Conservation (phyloP, 2,329 filamentous ascomycete genomes). For the Botryotinia narcissicola region DNA sequence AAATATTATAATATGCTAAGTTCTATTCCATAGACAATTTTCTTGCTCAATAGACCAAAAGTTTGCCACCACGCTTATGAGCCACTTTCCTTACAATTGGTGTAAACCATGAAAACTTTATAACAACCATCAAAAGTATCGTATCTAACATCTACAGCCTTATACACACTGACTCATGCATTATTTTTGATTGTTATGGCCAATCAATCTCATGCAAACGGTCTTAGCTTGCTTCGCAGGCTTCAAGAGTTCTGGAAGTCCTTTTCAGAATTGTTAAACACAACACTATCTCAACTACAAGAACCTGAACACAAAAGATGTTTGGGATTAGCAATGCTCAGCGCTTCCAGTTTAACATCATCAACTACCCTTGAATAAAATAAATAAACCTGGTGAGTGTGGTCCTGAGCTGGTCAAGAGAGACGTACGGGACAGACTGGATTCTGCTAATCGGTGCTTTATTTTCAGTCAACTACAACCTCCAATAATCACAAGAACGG, state of each 20-base stretch:
- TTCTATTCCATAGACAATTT: neutral
- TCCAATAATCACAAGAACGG: neutral
- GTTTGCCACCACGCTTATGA: neutral
- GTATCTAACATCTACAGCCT: fast-evolving
- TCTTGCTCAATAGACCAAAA: neutral
- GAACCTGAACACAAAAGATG: neutral
- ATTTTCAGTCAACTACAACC: neutral
- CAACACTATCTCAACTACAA: neutral
- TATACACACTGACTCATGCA: neutral
- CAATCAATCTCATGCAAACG: neutral
- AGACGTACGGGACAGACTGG: too few species aligned
- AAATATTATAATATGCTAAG: neutral
- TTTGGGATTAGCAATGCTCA: neutral
- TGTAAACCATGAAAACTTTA: neutral
- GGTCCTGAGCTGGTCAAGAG: neutral
- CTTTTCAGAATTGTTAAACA: neutral
- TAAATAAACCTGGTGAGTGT: neutral
- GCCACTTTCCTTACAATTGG: neutral
- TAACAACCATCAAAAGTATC: neutral
- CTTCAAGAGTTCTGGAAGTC: too few species aligned
- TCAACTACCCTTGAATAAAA: too few species aligned
- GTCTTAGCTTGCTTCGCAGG: neutral
- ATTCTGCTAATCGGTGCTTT: neutral
- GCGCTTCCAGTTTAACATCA: neutral
- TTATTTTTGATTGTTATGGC: too few species aligned